These are phyloP conservation scores for Scutellospora calospora DNA, from an alignment of 371 early-diverging fungal genomes.

Conservation along the genomic window DNA sequence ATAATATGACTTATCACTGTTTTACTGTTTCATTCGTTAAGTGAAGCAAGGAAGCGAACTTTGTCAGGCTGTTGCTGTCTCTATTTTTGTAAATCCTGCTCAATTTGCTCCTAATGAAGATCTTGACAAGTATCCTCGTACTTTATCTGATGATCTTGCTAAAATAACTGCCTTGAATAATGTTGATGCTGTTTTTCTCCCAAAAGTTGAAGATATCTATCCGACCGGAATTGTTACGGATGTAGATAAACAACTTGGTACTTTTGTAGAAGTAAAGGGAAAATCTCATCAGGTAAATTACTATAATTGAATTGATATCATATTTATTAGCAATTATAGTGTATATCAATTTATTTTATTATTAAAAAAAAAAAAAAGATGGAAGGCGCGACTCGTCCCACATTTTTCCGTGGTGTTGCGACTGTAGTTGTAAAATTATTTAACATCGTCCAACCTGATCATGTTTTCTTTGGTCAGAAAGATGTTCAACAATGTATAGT, in stretches of 20 bases:
- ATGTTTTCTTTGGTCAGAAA: constrained; percentile 95
- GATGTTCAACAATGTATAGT: constrained; percentile 97
- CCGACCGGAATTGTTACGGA: constrained; percentile 88
- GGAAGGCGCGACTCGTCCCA: constrained; percentile 94
- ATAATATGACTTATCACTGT: background rate
- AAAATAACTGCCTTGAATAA: constrained; percentile 60
- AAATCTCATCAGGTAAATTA: constrained; percentile 73
- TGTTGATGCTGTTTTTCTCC: constrained; percentile 77
- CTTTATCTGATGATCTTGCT: constrained; percentile 77
- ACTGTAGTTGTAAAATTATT: constrained; percentile 96
- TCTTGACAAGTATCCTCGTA: constrained; percentile 90
- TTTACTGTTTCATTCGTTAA: constrained; percentile 23
- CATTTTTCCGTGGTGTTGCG: constrained; percentile 97
- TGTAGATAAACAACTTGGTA: constrained; percentile 78
- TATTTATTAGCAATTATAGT: background rate
- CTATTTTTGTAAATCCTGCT: constrained; percentile 97
- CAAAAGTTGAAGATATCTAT: constrained; percentile 91
- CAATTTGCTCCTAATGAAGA: constrained; percentile 98
- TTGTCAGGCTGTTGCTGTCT: constrained; percentile 79
- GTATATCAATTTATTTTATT: background rate
- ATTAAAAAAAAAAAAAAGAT: constrained; percentile 57
- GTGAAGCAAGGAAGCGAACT: constrained; percentile 67
- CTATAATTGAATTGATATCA: background rate
- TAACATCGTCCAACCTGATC: constrained; percentile 87
- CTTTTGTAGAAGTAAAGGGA: constrained; percentile 93